Conservation (phyloP, 1,284 basidiomycete genomes). For the Schizophyllum amplum region DNA sequence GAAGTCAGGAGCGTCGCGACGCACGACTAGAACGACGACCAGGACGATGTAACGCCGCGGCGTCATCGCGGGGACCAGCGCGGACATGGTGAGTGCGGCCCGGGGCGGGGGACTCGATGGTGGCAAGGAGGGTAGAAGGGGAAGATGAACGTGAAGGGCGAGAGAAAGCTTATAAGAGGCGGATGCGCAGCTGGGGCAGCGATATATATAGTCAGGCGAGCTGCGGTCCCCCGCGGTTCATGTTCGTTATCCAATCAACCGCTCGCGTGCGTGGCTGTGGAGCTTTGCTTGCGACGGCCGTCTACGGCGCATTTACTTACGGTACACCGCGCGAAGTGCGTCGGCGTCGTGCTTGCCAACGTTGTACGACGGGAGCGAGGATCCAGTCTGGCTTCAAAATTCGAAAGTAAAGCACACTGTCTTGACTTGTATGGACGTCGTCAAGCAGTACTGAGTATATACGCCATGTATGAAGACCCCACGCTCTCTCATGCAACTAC, state of each 20-base stretch:
- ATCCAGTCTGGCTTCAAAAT: too few species aligned
- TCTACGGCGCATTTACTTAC: not conserved
- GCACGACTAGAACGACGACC: constrained; percentile 39
- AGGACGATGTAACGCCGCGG: constrained; percentile 39
- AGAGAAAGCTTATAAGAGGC: not conserved
- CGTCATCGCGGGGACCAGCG: constrained; percentile 31
- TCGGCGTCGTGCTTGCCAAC: not conserved
- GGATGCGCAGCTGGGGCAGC: not conserved
- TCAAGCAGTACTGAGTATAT: too few species aligned
- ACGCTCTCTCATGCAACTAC: too few species aligned
- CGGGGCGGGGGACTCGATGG: not conserved
- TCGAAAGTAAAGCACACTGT: too few species aligned
- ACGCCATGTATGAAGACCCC: too few species aligned
- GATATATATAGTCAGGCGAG: not conserved
- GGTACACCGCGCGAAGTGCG: not conserved
- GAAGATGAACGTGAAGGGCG: constrained; percentile 5
- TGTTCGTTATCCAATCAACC: not conserved
- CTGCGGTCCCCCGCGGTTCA: not conserved
- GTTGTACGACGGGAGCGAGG: not conserved
- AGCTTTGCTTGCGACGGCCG: not conserved
- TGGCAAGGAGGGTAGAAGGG: not conserved
- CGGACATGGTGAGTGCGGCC: constrained; percentile 4
- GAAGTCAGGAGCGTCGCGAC: constrained; percentile 15
- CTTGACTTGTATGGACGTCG: too few species aligned
- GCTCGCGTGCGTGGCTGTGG: not conserved